Evolutionary conservation across 129 eudicot species (phyloP).

Genomic region (Erigeron canadensis): DNA sequence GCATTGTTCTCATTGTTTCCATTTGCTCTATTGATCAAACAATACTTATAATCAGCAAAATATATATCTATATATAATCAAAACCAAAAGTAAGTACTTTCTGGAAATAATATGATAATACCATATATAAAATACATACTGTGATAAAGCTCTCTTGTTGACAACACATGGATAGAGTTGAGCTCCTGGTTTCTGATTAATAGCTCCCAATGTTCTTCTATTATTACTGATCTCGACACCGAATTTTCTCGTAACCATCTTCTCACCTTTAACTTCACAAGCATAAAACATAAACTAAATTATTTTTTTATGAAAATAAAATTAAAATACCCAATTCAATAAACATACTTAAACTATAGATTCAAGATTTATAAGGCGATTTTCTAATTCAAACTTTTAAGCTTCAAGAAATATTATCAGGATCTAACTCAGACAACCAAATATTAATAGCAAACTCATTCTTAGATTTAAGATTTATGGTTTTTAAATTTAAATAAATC

Average conservation of each 20-base stretch:
- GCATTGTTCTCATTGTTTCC: conserved; percentile 37
- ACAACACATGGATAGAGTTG: conserved; percentile 54
- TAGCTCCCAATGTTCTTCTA: conserved; percentile 63
- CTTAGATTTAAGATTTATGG: conserved; percentile 25
- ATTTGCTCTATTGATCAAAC: conserved; percentile 28
- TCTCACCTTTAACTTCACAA: conserved; percentile 33
- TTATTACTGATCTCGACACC: conserved; percentile 55
- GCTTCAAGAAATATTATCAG: background rate
- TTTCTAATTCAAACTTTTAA: conserved; percentile 17
- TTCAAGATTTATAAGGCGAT: background rate
- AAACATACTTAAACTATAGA: background rate
- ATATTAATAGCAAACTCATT: background rate
- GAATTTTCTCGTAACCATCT: conserved; percentile 40
- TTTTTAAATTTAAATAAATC: conserved; percentile 15
- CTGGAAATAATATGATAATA: background rate
- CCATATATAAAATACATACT: conserved; percentile 31
- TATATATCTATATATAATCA: too few species aligned
- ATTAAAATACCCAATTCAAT: background rate
- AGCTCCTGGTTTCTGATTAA: conserved; percentile 62
- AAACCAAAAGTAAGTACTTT: too few species aligned
- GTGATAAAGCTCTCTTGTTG: conserved; percentile 61
- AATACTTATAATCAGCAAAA: conserved; percentile 17
- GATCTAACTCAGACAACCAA: conserved; percentile 11
- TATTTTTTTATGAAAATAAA: background rate
- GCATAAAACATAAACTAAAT: background rate